Percentiles rank a stretch among this genome's conserved stretches.
phyloP scores from a whole-genome alignment of 352 stramenopile species.

The Thraustotheca clavata region DNA sequence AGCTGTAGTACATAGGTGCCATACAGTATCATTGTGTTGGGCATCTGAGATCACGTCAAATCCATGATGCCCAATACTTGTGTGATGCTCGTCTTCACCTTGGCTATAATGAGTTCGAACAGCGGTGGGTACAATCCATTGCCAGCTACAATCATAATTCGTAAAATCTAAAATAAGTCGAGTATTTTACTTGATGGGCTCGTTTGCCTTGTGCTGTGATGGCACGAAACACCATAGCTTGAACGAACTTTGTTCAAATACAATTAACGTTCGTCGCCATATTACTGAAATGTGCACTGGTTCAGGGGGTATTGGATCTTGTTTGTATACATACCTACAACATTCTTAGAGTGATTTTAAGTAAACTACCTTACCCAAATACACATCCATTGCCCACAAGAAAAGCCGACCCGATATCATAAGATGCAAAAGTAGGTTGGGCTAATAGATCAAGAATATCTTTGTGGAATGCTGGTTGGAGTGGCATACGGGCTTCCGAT shows the following conservation, averaged over 20 bases:
- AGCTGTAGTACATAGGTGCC: conserved; percentile 13
- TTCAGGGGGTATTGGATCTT: conserved; percentile 50
- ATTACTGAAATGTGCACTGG: conserved; percentile 22
- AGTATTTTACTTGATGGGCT: conserved; percentile 45
- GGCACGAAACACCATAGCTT: conserved; percentile 88
- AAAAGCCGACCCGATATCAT: conserved; percentile 83
- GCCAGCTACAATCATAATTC: conserved; percentile 33
- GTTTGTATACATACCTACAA: conserved; percentile 25
- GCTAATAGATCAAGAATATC: conserved; percentile 84
- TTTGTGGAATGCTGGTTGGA: conserved; percentile 70
- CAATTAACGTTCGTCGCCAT: conserved; percentile 79
- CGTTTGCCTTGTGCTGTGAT: conserved; percentile 68
- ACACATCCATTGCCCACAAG: conserved; percentile 70
- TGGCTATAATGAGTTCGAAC: conserved; percentile 72
- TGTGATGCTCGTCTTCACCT: conserved; percentile 75
- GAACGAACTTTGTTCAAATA: conserved; percentile 81
- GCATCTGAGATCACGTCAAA: conserved; percentile 75
- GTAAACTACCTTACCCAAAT: conserved; percentile 60
- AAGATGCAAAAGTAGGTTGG: conserved; percentile 71
- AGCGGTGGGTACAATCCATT: conserved; percentile 75
- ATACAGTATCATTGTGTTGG: conserved; percentile 43
- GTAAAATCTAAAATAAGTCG: neutral
- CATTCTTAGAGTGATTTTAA: neutral
- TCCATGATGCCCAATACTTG: conserved; percentile 74
- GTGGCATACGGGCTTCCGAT: conserved; percentile 23